Evolutionary conservation across 495 filamentous ascomycete genomes (phyloP).

Genomic region (Xylaria acuta): DNA sequence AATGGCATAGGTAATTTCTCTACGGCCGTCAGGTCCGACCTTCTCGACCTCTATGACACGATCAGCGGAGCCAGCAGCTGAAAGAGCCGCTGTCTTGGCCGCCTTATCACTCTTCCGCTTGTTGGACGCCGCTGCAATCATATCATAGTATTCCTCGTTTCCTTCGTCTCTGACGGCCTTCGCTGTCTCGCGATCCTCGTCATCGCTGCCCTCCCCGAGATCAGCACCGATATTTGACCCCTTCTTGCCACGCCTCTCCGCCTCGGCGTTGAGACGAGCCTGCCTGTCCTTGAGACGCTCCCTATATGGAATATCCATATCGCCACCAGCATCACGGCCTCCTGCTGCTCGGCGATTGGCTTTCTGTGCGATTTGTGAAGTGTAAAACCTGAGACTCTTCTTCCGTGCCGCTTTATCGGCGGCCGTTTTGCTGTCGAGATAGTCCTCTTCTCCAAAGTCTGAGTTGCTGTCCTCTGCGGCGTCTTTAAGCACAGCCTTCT

Average conservation of each 20-base stretch:
- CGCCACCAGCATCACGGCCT: constrained; percentile 83
- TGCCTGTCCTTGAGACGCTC: constrained; percentile 87
- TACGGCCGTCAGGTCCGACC: constrained; percentile 77
- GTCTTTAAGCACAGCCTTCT: constrained; percentile 44
- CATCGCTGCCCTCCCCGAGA: constrained; percentile 64
- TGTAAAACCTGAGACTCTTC: constrained; percentile 93
- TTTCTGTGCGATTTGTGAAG: constrained; percentile 93
- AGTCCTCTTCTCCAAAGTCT: constrained; percentile 70
- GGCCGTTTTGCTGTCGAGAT: constrained; percentile 57
- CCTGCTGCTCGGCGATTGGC: constrained; percentile 82
- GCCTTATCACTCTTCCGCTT: constrained; percentile 79
- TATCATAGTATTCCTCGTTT: constrained; percentile 84
- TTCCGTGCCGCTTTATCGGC: constrained; percentile 85
- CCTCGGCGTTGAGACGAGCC: constrained; percentile 82
- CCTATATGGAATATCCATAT: constrained; percentile 87
- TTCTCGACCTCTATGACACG: constrained; percentile 66
- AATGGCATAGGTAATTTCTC: constrained; percentile 89
- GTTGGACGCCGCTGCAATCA: constrained; percentile 73
- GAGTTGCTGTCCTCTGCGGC: constrained; percentile 56
- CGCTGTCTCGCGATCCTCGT: constrained; percentile 63
- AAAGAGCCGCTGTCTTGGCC: constrained; percentile 51
- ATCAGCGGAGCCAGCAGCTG: constrained; percentile 52
- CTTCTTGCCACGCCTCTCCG: constrained; percentile 80
- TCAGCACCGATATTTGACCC: constrained; percentile 63
- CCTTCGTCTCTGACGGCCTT: constrained; percentile 62